phyloP scores from a whole-genome alignment of 495 filamentous ascomycete species.

The Lepidopterella palustris region DNA sequence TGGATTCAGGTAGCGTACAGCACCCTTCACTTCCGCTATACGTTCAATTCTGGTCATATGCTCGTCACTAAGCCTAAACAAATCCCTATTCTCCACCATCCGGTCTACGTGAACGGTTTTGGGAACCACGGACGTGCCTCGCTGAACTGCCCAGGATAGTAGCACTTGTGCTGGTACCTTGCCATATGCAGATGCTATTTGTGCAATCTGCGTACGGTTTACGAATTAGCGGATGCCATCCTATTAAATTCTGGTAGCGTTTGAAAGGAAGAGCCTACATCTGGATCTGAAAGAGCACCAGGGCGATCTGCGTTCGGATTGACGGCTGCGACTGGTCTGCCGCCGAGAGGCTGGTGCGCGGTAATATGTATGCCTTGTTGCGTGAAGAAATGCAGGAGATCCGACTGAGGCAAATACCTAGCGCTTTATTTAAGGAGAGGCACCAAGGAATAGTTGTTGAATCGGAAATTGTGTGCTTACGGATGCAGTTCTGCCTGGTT shows the following conservation, averaged over 20 bases:
- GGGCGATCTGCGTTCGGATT: neutral
- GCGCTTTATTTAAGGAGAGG: neutral
- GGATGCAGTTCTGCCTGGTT: neutral
- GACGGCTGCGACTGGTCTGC: neutral
- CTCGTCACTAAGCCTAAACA: neutral
- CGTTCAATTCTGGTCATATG: neutral
- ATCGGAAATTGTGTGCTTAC: neutral
- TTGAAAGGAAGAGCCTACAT: neutral
- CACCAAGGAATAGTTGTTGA: neutral
- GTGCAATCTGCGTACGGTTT: neutral
- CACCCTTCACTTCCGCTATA: neutral
- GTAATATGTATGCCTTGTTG: neutral
- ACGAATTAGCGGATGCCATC: neutral
- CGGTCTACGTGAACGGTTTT: neutral
- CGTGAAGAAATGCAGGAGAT: neutral
- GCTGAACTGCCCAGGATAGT: slow-evolving; percentile 6
- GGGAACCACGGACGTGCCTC: slow-evolving; percentile 3
- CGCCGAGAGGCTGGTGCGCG: neutral
- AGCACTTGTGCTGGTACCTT: slow-evolving; percentile 1
- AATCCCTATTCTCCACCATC: neutral
- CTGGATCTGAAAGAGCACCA: neutral
- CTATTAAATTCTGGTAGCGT: neutral
- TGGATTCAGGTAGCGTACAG: neutral
- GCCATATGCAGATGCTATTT: neutral
- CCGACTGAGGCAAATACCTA: neutral